Evolutionary conservation across 2,329 filamentous ascomycete genomes (phyloP).

Genomic region (Fusarium sp.): DNA sequence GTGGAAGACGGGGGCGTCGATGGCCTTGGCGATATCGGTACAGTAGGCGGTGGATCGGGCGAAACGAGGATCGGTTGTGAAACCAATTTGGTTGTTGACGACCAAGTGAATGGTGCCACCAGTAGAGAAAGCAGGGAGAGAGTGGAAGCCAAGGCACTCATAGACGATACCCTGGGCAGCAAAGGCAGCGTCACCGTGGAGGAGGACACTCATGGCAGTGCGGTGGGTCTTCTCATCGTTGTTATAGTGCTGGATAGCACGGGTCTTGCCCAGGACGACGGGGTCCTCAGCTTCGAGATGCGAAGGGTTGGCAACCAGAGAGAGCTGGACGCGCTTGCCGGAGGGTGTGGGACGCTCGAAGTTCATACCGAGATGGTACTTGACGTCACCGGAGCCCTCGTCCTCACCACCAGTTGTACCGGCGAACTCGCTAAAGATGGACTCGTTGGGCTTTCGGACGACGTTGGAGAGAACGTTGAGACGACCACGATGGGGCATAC

Average conservation of each 20-base stretch:
- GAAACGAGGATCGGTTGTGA: slow-evolving; percentile 98
- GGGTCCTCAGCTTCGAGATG: slow-evolving; percentile 98
- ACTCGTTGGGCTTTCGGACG: slow-evolving; percentile 98
- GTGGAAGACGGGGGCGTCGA: slow-evolving; percentile 98
- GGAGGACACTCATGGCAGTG: slow-evolving; percentile 93
- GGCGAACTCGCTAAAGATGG: slow-evolving; percentile 98
- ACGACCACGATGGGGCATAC: slow-evolving; percentile 98
- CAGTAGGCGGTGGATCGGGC: slow-evolving; percentile 98
- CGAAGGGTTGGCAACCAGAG: slow-evolving; percentile 96
- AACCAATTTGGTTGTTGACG: slow-evolving; percentile 99
- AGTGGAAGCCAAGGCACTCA: slow-evolving; percentile 97
- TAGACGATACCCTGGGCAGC: slow-evolving; percentile 97
- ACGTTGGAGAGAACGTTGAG: slow-evolving; percentile 98
- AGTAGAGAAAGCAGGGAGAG: slow-evolving; percentile 94
- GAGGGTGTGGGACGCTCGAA: slow-evolving; percentile 98
- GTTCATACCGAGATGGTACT: slow-evolving; percentile 99
- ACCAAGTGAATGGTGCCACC: slow-evolving; percentile 97
- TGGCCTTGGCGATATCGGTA: slow-evolving; percentile 98
- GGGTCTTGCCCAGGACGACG: slow-evolving; percentile 96
- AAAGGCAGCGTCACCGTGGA: slow-evolving; percentile 98
- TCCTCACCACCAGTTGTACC: slow-evolving; percentile 89
- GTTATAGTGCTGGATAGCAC: slow-evolving; percentile 99
- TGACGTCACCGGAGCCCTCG: slow-evolving; percentile 98
- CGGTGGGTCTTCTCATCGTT: slow-evolving; percentile 90
- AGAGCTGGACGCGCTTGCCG: slow-evolving; percentile 98